Evolutionary conservation across 805 yeast species (phyloP), one percentile per base, ranked within the genome.

Genomic region (Diddensiella santjacobensis): DNA sequence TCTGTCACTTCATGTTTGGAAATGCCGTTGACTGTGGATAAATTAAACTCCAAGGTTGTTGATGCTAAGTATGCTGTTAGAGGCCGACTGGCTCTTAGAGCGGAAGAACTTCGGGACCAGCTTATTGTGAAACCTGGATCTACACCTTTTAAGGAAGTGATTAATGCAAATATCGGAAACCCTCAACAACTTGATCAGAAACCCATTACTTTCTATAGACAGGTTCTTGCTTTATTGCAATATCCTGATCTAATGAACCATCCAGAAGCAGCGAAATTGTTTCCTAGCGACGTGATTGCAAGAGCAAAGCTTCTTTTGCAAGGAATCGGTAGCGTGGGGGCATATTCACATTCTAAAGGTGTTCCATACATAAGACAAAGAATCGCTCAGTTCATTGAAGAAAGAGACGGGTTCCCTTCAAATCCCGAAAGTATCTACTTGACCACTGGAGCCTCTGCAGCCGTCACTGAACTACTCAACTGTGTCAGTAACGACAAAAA

Each of bases 101-200:
- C 99, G 22, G 98, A 91, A 59, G 86, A 88, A 62, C 70, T 93
- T 50, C 74, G 82, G 50, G 69, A 67, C 6, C 76, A 79, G 56
- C 72, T 93, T 35, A 63, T 66, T 8, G 64, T 70, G 37, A 72
- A 78, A 35, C 82, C 85, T 22, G 73, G 71, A 17, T 79, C 85
- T 3, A 70, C 88, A 55, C 95, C 96, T 0, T 93, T 89, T 63
- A 69, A 77, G 38, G 71, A 77, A 51, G 86, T 93, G 59, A 84
- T 95, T 63, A 83, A 80, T 60, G 93, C 96, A 54, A 93, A 93
- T 65, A 93, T 93, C 54, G 99, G 99, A 24, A 93, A 93, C 65
- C 99, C 99, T 1, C 99, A 93, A 68, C 98, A 91, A 65, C 74
- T 93, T 63, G 91, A 88, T 58, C 99, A 93, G 67, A 77, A 82